Conservation (phyloP, 2,329 filamentous ascomycete genomes). For the Colletotrichum lupini region DNA sequence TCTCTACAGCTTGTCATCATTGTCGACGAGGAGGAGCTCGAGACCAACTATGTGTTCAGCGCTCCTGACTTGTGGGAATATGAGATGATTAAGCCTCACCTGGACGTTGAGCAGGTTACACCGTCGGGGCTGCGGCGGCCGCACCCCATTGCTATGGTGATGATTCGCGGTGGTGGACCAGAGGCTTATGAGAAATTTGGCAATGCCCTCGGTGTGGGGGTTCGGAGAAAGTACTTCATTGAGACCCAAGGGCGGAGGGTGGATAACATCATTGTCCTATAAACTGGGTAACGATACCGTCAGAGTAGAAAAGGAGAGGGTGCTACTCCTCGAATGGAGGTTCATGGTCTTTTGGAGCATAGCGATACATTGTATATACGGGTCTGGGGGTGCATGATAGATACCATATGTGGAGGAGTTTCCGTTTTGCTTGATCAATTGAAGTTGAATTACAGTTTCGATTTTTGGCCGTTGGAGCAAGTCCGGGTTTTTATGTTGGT, state of each 20-base stretch:
- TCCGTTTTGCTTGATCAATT: not conserved
- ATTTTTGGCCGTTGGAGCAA: no score
- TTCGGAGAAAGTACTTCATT: slow-evolving; percentile 83
- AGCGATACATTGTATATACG: slow-evolving; percentile 30
- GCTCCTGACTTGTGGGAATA: slow-evolving; percentile 39
- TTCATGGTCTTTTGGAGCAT: slow-evolving; percentile 20
- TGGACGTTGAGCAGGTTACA: slow-evolving; percentile 80
- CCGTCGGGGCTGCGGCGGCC: slow-evolving; percentile 75
- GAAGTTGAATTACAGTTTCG: not conserved
- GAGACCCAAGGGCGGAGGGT: slow-evolving; percentile 84
- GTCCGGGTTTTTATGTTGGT: no score
- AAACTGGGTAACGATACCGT: not conserved
- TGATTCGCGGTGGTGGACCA: slow-evolving; percentile 75
- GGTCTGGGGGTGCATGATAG: slow-evolving; percentile 33
- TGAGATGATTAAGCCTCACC: slow-evolving; percentile 67
- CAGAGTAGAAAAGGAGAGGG: not conserved
- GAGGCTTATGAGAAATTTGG: slow-evolving; percentile 72
- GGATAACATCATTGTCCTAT: slow-evolving; percentile 77
- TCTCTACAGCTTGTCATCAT: slow-evolving; percentile 85
- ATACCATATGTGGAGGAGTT: slow-evolving; percentile 30
- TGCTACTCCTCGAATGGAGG: not conserved
- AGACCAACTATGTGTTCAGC: slow-evolving; percentile 41
- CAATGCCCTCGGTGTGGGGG: slow-evolving; percentile 74
- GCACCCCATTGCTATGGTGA: slow-evolving; percentile 83
- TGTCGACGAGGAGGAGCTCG: slow-evolving; percentile 58